Evolutionary conservation across 805 yeast species (phyloP), one percentile per base, ranked within the genome.

Genomic region (Lachancea kluyveri): DNA sequence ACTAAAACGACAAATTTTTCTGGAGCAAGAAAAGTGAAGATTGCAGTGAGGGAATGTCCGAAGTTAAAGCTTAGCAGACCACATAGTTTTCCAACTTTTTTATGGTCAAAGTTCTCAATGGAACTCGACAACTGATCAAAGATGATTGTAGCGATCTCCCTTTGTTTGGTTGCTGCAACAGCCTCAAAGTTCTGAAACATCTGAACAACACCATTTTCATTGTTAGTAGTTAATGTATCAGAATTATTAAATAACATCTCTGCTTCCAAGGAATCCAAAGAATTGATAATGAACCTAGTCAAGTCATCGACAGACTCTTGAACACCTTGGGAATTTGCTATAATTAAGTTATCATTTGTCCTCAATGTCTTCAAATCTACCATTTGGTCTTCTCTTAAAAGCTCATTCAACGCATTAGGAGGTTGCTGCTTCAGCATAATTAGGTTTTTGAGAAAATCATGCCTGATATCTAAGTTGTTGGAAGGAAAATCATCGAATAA

Each of bases 401-500:
- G 56, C 6, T 54, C 46, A 27, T 50, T 56, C 26, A 62, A 57
- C 5, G 59, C 41, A 12, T 43, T 36, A 6, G 50, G 46, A 1
- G 64, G 61, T 12, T 67, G 57, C 6, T 71, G 42, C 1, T 58
- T 57, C 12, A 69, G 37, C 21, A 63, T 60, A 9, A 68, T 55
- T 36, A 74, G 59, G 16, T 66, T 57, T 38, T 60, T 64, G n/a
- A 72, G 45, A 31, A 72, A 68, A 20, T 70, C 77, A 39, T 68
- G 72, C 24, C 79, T 60, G 3, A 71, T 58, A 44, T 71, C 77
- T 8, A 57, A 50, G 6, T 64, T 62, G 1, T 68, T 60, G 1
- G 71, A 53, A 2, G 75, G 68, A 37, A 65, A 67, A 10, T 72
- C 64, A n/a, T 71, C 62, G 40, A 72, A 72, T 55, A 72, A 59